Evolutionary conservation across 2,329 filamentous ascomycete genomes (phyloP).

Genomic region (Colletotrichum neosansevieriae): DNA sequence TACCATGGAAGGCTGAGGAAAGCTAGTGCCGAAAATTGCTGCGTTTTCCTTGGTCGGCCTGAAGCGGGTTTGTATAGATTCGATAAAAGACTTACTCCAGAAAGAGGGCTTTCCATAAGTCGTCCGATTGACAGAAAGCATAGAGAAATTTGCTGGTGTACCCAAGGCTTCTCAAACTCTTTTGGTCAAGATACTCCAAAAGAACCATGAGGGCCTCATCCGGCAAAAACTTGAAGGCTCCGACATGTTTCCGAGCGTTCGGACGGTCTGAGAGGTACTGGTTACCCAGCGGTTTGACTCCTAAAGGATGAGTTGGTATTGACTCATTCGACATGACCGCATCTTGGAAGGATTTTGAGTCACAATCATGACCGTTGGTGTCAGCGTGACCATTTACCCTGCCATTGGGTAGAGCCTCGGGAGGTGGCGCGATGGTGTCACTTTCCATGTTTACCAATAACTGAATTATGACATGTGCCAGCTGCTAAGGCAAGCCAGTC

Average conservation of each 20-base stretch:
- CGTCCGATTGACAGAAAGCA: slow-evolving; percentile 85
- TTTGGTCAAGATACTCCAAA: slow-evolving; percentile 79
- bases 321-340: slow-evolving; percentile 50
- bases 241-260: slow-evolving; percentile 76
- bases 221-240: slow-evolving; percentile 75
- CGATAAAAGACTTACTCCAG: slow-evolving; percentile 75
- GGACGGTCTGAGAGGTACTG: slow-evolving; percentile 73
- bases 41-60: no score
- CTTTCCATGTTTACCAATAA: slow-evolving; percentile 27
- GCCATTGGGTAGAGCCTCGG: slow-evolving; percentile 25
- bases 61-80: no score
- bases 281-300: slow-evolving; percentile 90
- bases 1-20: no score
- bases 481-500: slow-evolving; percentile 16
- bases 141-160: slow-evolving; percentile 87
- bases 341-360: slow-evolving; percentile 32
- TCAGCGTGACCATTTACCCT: slow-evolving; percentile 21
- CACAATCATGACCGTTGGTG: slow-evolving; percentile 30
- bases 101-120: slow-evolving; percentile 89
- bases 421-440: slow-evolving; percentile 17
- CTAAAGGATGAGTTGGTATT: slow-evolving; percentile 83
- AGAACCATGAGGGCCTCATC: slow-evolving; percentile 84
- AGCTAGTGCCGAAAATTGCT: no score
- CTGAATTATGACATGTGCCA: slow-evolving; percentile 29
- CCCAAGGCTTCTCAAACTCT: slow-evolving; percentile 73